phyloP scores from a whole-genome alignment of 352 stramenopile species.

The Halophytophthora polymorphica region DNA sequence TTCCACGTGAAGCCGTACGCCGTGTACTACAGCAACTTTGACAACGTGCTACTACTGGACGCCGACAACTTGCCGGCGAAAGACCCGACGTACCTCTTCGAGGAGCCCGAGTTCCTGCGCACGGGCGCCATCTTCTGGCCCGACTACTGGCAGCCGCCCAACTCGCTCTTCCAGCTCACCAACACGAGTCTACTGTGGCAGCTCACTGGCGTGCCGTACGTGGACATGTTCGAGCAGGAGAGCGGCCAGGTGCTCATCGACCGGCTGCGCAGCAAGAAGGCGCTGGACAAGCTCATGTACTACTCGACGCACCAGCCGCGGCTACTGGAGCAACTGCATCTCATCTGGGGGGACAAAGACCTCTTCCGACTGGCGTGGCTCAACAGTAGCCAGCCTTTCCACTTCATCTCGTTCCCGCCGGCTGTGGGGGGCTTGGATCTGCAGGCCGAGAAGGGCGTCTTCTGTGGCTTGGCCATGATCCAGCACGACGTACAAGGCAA shows the following conservation, averaged over 20 bases:
- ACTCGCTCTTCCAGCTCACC: slow-evolving; percentile 80
- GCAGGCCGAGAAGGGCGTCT: slow-evolving; percentile 64
- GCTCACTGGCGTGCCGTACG: slow-evolving; percentile 62
- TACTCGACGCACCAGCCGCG: slow-evolving; percentile 74
- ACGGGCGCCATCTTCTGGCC: slow-evolving; percentile 86
- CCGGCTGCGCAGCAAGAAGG: slow-evolving; percentile 62
- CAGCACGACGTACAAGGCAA: slow-evolving; percentile 84
- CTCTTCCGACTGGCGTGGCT: slow-evolving; percentile 82
- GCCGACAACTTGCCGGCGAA: slow-evolving; percentile 78
- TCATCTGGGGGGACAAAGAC: slow-evolving; percentile 88
- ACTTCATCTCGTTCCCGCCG: slow-evolving; percentile 72
- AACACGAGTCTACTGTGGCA: slow-evolving; percentile 78
- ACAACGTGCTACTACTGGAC: slow-evolving; percentile 81
- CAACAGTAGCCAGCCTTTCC: slow-evolving; percentile 72
- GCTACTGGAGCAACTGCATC: slow-evolving; percentile 64
- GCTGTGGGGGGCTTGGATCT: slow-evolving; percentile 72
- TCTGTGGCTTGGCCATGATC: slow-evolving; percentile 84
- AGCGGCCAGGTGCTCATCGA: slow-evolving; percentile 85
- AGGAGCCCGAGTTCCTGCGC: slow-evolving; percentile 65
- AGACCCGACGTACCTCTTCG: slow-evolving; percentile 85
- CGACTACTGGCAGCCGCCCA: slow-evolving; percentile 78
- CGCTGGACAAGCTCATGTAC: slow-evolving; percentile 85
- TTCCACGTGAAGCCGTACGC: slow-evolving; percentile 86
- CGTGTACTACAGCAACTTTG: slow-evolving; percentile 85
- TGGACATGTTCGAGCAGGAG: slow-evolving; percentile 86